These are phyloP conservation scores for Monosporascus sp. DNA, from an alignment of 2,329 filamentous ascomycete species.

Conservation along the genomic window DNA sequence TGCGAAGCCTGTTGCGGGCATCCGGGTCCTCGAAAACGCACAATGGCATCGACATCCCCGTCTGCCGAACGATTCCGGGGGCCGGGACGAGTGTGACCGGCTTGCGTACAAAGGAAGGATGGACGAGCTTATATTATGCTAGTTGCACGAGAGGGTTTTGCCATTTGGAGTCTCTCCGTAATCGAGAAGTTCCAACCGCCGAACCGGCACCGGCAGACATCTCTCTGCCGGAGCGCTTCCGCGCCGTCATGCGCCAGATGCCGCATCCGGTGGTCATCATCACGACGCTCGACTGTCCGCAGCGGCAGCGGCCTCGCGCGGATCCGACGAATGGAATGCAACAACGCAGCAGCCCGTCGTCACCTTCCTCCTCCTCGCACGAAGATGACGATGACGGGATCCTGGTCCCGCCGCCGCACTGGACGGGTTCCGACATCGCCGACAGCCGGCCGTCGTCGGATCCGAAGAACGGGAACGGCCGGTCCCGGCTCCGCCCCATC, in stretches of 20 bases:
- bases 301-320: conserved; percentile 14
- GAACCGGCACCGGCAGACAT: neutral
- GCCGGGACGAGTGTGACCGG: too few species aligned
- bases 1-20: conserved; percentile 20
- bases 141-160: neutral
- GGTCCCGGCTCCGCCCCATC: conserved; percentile 14
- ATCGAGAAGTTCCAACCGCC: neutral
- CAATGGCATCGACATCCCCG: conserved; percentile 3
- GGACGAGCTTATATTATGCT: too few species aligned
- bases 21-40: conserved; percentile 14
- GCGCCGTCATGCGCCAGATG: conserved; percentile 48
- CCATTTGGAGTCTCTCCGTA: neutral
- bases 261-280: conserved; percentile 52
- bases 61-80: neutral
- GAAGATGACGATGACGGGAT: neutral
- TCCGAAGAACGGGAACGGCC: conserved; percentile 1
- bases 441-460: neutral
- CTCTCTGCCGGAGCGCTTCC: conserved; percentile 41
- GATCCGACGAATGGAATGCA: too few species aligned
- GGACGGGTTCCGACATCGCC: neutral
- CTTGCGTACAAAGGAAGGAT: too few species aligned
- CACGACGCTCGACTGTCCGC: conserved; percentile 36
- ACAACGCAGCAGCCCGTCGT: neutral
- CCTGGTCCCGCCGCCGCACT: neutral
- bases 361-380: neutral